Base-by-base conservation (phyloP, 108 stramenopile species). In the Nitzschia sp. region DNA sequence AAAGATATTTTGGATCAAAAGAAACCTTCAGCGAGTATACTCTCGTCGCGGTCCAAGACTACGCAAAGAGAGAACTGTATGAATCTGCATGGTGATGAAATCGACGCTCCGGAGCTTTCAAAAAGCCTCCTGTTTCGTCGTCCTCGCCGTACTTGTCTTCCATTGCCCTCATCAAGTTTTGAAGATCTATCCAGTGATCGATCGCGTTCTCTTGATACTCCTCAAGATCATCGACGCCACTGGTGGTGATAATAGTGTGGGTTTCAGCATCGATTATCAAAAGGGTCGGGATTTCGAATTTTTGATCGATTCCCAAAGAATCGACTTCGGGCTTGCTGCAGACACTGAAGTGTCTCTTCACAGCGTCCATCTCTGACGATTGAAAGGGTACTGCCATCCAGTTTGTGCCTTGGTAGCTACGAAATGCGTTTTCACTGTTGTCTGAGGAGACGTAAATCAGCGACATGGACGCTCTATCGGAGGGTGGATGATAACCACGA, bases 401-500 rank as follows among this genome's bases (percentile, higher is more conserved):
- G 33, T 76, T 60, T 29, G 65, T 60, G 2, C 44, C 29, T 32
- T 71, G 56, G 60, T 87, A 90, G 13, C 45, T 32, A 34, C 75
- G 17, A 56, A 83, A 72, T 22, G 79, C 61, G 27, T 75, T 66
- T n/a, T 73, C 65, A 30, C 57, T 61, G 31, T 26, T 45, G 60
- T 90, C 88, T 2, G 85, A 87, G n/a, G 89, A 90, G 6, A 90
- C 72, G 52, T 85, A 84, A 6, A 90, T 85, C 30, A 90, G 54
- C 8, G 85, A 65, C 1, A 89, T 58, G 22, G 33, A 16, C 23
- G 53, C 36, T 31, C 21, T 11, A 55, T 31, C 60, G 23, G 36
- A 63, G 67, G 53, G 53, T 21, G 50, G 34, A 8, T 4, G 29
- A n/a, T 17, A 19, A 6, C 45, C 35, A 36, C 3, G 3, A 8